Evolutionary conservation across 1,139 yeast species (phyloP).

Genomic region (Candida sp.): DNA sequence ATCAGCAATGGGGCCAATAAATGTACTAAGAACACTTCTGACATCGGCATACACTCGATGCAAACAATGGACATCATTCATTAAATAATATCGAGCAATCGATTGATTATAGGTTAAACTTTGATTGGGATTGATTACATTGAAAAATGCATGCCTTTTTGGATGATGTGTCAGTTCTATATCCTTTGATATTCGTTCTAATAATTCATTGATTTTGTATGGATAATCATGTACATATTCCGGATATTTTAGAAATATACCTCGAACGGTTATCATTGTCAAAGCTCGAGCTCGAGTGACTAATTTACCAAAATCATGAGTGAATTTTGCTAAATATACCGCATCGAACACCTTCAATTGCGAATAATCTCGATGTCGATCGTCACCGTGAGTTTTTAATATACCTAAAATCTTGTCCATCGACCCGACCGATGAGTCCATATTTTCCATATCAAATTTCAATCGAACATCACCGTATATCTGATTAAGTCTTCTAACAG

Average conservation of each 20-base stretch:
- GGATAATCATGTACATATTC: background rate
- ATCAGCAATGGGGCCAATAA: background rate
- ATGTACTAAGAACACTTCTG: background rate
- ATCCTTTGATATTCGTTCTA: background rate
- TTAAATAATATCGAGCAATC: constrained; percentile 1
- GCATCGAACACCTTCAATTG: background rate
- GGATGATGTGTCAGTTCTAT: background rate
- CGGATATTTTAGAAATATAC: background rate
- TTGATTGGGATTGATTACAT: background rate
- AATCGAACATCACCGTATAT: background rate
- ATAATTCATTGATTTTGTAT: background rate
- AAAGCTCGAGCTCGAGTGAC: background rate
- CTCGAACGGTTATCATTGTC: background rate
- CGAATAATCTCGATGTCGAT: background rate
- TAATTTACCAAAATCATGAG: constrained; percentile 1
- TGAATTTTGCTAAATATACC: background rate
- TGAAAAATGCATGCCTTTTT: background rate
- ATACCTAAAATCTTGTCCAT: constrained; percentile 1
- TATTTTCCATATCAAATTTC: background rate
- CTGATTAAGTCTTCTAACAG: background rate
- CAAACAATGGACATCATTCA: constrained; percentile 1
- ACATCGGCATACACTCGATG: constrained; percentile 1
- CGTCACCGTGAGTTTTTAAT: background rate
- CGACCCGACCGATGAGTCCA: constrained; percentile 1
- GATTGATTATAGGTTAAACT: constrained; percentile 1